Percentiles rank a stretch among this genome's conserved stretches.
phyloP scores from a whole-genome alignment of 768 basidiomycete genomes.

The Gautieria morchelliformis region DNA sequence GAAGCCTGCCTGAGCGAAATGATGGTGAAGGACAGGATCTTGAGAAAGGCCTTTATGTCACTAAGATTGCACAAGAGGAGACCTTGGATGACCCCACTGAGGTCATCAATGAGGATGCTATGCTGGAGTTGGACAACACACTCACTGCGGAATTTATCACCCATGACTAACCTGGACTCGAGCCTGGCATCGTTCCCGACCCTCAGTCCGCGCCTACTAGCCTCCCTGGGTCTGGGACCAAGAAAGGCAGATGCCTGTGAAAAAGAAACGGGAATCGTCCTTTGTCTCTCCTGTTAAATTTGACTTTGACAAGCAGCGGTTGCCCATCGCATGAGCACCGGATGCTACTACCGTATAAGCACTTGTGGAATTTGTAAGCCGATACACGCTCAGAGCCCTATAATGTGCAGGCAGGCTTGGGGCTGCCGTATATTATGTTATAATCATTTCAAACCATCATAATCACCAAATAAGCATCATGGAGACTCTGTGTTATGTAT shows the following conservation, averaged over 20 bases:
- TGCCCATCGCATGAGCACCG: neutral
- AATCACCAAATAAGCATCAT: too few species aligned
- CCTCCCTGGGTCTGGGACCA: neutral
- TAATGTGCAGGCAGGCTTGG: too few species aligned
- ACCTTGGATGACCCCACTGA: neutral
- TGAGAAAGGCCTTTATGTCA: neutral
- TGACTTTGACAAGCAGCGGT: slow-evolving; percentile 22
- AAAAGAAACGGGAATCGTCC: neutral
- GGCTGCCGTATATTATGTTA: too few species aligned
- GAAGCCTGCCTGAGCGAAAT: too few species aligned
- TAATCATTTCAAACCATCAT: too few species aligned
- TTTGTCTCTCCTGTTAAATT: slow-evolving; percentile 12
- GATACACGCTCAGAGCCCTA: too few species aligned
- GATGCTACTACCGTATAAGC: too few species aligned
- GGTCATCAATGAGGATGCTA: neutral
- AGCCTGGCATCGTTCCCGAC: neutral
- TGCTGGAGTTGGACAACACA: neutral
- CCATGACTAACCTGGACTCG: neutral
- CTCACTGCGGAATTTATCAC: slow-evolving; percentile 1
- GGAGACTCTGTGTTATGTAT: too few species aligned
- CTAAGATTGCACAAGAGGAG: neutral
- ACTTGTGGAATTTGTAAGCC: too few species aligned
- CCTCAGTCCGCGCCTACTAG: neutral
- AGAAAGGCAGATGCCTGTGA: neutral
- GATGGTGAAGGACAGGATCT: neutral